These are phyloP conservation scores for Gossypium davidsonii DNA, from an alignment of 441 rosid species.

Conservation along the genomic window DNA sequence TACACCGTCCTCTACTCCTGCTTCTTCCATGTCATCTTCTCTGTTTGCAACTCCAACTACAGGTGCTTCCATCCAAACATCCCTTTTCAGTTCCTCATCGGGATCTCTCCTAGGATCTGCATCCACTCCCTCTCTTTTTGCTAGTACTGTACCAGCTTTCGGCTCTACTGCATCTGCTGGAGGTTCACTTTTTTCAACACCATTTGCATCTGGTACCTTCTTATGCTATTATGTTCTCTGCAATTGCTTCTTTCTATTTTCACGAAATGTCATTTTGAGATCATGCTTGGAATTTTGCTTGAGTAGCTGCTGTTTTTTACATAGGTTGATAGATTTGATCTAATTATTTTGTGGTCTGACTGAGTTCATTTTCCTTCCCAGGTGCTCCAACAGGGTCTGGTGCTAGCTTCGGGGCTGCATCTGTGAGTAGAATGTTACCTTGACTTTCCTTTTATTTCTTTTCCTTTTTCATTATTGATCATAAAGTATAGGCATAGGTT, in stretches of 20 bases:
- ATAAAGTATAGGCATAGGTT: not conserved
- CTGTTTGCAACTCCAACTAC: constrained; percentile 67
- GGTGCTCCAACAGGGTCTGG: constrained; percentile 71
- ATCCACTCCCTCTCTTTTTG: constrained; percentile 56
- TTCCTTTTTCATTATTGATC: not conserved
- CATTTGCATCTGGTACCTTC: constrained; percentile 53
- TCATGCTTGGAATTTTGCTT: not conserved
- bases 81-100: constrained; percentile 38
- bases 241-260: not conserved
- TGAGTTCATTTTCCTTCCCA: constrained; percentile 22
- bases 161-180: constrained; percentile 49
- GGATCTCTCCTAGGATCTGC: constrained; percentile 52
- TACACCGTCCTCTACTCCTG: constrained; percentile 60
- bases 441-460: not conserved
- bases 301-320: not conserved
- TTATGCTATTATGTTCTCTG: not conserved
- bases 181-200: constrained; percentile 50
- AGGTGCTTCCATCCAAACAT: constrained; percentile 41
- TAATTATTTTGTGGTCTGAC: constrained; percentile 8
- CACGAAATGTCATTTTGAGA: not conserved
- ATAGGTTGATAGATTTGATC: not conserved
- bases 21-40: constrained; percentile 39
- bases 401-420: constrained; percentile 71
- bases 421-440: constrained; percentile 49
- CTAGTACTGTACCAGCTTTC: constrained; percentile 38